Base-by-base conservation (phyloP, 768 basidiomycete species). In the Cystobasidium tubakii region DNA sequence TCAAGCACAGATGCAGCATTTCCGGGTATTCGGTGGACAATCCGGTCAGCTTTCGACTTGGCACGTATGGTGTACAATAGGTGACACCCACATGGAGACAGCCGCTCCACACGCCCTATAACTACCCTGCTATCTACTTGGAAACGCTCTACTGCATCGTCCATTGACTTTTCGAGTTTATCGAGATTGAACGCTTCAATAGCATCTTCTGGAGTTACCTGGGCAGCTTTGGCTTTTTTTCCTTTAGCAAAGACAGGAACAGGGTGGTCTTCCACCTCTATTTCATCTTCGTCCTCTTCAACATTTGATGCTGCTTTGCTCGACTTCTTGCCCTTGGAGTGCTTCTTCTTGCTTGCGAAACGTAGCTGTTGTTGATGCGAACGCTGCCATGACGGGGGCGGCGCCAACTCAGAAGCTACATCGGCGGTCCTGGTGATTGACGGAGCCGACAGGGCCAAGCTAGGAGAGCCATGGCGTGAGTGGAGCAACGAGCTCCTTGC, bases 191-290 rank as follows among this genome's bases (percentile, higher is more conserved):
- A 71, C 1, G 69, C 69, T 39, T 71, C 69, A 19, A 60, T 43
- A 31, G 54, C 69, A n/a, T 71, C 69, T 34, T 55, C 69, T 19
- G 23, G 4, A 12, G 66, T 67, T 12, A 67, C 25, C 36, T 71
- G 69, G 6, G 69, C 69, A 1, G 69, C 69, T 44, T 29, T 55
- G 9, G 36, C 69, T 46, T 71, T 71, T 44, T 71, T 71, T 31
- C 69, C 69, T 44, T 71, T 71, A 4, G 69, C 69, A 23, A 71
- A 3, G 1, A 71, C 69, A 19, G 69, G 69, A 23, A 71, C 69
- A 12, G 69, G 69, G 25, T 57, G 54, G 25, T 71, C 55, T 43
- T 71, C 69, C 2, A 71, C 69, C 19, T 71, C 53, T 54, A 71
- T 71, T 39, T 71, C 69, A 23, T 71, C 69, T 1, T 71, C 69